These are phyloP conservation scores for Gynostemma pentaphyllum DNA, from an alignment of 306 rosid species.

Conservation along the genomic window DNA sequence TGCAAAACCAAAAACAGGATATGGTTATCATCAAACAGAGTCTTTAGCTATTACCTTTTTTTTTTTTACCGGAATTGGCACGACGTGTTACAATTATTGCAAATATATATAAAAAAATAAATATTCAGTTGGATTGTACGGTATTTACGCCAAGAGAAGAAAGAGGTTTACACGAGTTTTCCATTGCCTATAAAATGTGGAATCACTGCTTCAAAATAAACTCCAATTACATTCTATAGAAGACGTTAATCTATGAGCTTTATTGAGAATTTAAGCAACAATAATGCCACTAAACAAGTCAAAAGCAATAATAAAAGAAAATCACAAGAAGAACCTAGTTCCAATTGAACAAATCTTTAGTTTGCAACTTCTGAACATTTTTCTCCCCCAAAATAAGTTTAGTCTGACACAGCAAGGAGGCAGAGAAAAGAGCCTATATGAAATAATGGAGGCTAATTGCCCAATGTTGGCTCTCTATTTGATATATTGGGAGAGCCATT, in stretches of 20 bases:
- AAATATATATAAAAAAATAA: too few relatives aligned
- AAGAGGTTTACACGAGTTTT: background rate
- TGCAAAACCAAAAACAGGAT: too few relatives aligned
- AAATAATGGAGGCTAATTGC: slow-evolving; percentile 2
- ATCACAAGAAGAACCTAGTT: background rate
- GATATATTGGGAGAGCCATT: slow-evolving; percentile 44
- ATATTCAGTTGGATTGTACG: too few relatives aligned
- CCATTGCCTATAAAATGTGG: background rate
- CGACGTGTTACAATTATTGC: too few relatives aligned
- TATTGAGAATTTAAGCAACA: slow-evolving; percentile 4
- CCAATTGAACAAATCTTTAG: background rate
- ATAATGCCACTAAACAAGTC: background rate
- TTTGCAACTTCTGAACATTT: background rate
- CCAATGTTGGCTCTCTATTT: slow-evolving; percentile 19
- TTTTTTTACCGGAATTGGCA: too few relatives aligned
- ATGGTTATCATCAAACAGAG: too few relatives aligned
- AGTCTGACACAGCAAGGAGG: background rate
- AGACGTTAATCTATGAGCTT: background rate
- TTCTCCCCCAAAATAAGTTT: background rate
- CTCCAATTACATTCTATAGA: slow-evolving; percentile 3
- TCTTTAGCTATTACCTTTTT: too few relatives aligned
- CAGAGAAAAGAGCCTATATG: background rate
- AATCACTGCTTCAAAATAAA: background rate
- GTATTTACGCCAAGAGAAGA: too few relatives aligned
- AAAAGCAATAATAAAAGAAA: background rate